Evolutionary conservation across 2,329 filamentous ascomycete genomes (phyloP).

Genomic region (Xylaria polymorpha): DNA sequence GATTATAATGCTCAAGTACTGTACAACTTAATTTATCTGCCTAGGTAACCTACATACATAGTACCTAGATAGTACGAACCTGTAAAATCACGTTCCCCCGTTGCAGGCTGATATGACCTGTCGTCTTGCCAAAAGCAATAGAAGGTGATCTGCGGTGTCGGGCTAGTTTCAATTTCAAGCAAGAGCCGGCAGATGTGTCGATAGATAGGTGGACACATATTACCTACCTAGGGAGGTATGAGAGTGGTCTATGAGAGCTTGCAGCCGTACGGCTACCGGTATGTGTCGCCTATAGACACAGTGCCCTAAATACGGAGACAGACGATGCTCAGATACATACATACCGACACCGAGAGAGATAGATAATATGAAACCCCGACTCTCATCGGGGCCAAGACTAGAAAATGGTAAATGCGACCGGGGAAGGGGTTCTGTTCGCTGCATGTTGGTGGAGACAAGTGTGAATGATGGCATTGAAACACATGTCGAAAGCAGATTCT

Average conservation of each 20-base stretch:
- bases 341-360: too few relatives aligned
- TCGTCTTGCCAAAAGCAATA: conserved; percentile 33
- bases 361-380: not conserved
- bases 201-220: not conserved
- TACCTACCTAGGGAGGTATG: too few relatives aligned
- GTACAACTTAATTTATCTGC: conserved; percentile 8
- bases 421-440: conserved; percentile 10
- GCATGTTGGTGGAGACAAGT: conserved; percentile 26
- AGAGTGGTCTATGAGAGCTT: not conserved
- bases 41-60: conserved; percentile 10
- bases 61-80: not conserved
- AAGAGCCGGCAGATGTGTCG: conserved; percentile 21
- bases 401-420: conserved; percentile 11
- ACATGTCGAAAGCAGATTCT: conserved; percentile 4
- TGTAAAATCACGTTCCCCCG: conserved; percentile 7
- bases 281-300: not conserved
- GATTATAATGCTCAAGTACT: conserved; percentile 6
- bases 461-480: conserved; percentile 23
- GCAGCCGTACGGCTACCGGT: not conserved
- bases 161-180: conserved; percentile 25
- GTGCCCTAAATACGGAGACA: not conserved
- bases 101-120: conserved; percentile 31
- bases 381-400: conserved; percentile 21
- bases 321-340: not conserved
- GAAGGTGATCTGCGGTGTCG: conserved; percentile 26